A percentile compares a stretch with the other conserved stretches of the same genome.
Evolutionary conservation across 2,329 filamentous ascomycete genomes (phyloP).

Genomic region (Cryphonectria carpinicola): DNA sequence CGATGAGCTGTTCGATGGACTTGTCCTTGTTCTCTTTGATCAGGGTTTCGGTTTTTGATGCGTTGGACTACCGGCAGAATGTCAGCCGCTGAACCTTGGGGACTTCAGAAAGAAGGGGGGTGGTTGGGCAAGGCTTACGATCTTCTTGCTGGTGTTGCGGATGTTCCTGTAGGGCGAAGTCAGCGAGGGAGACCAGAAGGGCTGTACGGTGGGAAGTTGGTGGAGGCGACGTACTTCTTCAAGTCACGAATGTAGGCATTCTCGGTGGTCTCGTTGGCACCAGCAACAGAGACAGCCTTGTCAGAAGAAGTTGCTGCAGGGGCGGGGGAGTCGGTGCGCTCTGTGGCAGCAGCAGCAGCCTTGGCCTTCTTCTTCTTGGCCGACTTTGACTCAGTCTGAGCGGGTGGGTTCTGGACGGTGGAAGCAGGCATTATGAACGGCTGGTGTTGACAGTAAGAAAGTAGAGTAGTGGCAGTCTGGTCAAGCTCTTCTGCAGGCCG

Average conservation of each 20-base stretch:
- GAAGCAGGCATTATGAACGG: slow-evolving; percentile 64
- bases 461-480: slow-evolving; percentile 14
- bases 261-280: slow-evolving; percentile 66
- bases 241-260: slow-evolving; percentile 85
- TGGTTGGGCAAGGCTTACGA: slow-evolving; percentile 61
- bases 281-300: slow-evolving; percentile 52
- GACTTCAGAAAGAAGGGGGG: not conserved
- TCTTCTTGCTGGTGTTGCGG: slow-evolving; percentile 92
- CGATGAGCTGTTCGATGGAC: slow-evolving; percentile 73
- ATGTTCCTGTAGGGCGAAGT: slow-evolving; percentile 66
- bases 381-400: slow-evolving; percentile 65
- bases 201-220: slow-evolving; percentile 9
- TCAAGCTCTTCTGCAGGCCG: slow-evolving; percentile 11
- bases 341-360: slow-evolving; percentile 37
- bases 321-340: slow-evolving; percentile 59
- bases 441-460: slow-evolving; percentile 17
- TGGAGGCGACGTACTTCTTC: slow-evolving; percentile 71
- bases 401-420: slow-evolving; percentile 64
- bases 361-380: slow-evolving; percentile 72
- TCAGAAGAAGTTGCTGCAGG: slow-evolving; percentile 54
- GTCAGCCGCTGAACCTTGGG: slow-evolving; percentile 20
- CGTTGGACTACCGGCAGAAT: slow-evolving; percentile 58
- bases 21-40: slow-evolving; percentile 71
- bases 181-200: not conserved
- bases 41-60: slow-evolving; percentile 72